These are phyloP conservation scores for Crithidia brevicula DNA, from an alignment of 208 protist genomes.

Conservation along the genomic window DNA sequence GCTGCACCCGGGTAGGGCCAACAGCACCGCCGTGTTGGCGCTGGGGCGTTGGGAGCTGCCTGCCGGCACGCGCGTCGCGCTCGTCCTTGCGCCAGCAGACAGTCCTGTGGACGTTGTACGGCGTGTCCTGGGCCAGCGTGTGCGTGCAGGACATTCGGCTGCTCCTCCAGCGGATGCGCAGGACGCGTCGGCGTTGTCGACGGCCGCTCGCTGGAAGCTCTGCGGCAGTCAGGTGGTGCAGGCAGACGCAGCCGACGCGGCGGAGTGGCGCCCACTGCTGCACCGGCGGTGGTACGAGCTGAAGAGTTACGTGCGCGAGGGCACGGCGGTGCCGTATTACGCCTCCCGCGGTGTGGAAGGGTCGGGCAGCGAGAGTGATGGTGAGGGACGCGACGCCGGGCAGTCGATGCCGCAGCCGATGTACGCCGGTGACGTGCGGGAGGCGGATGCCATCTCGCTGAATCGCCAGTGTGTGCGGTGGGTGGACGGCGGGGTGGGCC, in stretches of 20 bases:
- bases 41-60: constrained; percentile 38
- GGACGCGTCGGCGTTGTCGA: not conserved
- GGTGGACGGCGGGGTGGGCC: constrained; percentile 55
- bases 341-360: not conserved
- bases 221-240: constrained; percentile 13
- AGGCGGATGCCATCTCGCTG: constrained; percentile 63
- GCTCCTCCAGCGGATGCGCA: not conserved
- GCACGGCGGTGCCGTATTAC: constrained; percentile 33
- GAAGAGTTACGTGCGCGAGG: constrained; percentile 50
- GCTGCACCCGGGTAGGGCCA: not conserved
- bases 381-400: not conserved
- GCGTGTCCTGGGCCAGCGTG: not conserved
- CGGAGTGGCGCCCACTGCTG: constrained; percentile 59
- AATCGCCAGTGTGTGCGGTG: constrained; percentile 60
- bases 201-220: constrained; percentile 6
- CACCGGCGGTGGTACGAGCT: constrained; percentile 75
- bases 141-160: not conserved
- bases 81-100: constrained; percentile 17
- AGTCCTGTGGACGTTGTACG: not conserved
- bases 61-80: constrained; percentile 26
- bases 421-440: constrained; percentile 51
- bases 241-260: constrained; percentile 3
- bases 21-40: not conserved
- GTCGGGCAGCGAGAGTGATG: not conserved
- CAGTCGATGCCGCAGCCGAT: not conserved